Evolutionary conservation across 306 rosid species (phyloP).

Genomic region (Senna siamea): DNA sequence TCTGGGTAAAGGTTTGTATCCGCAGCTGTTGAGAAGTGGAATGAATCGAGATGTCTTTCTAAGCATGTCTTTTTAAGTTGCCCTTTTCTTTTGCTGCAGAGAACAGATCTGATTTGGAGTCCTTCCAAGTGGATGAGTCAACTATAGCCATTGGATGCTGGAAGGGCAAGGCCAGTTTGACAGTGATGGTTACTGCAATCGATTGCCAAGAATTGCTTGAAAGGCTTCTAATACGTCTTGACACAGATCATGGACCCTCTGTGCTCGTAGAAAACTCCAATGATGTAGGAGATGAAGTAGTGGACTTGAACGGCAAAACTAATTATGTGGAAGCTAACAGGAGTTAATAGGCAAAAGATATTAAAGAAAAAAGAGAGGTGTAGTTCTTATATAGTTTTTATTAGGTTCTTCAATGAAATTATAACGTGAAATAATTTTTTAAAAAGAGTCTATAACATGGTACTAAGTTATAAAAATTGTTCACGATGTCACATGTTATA

Average conservation of each 20-base stretch:
- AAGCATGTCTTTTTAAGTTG: background rate
- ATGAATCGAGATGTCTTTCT: background rate
- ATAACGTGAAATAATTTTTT: background rate
- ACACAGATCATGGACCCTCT: slow-evolving; percentile 45
- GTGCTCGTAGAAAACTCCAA: slow-evolving; percentile 38
- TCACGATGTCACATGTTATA: background rate
- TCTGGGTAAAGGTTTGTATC: slow-evolving; percentile 65
- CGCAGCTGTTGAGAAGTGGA: slow-evolving; percentile 7
- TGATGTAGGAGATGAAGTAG: slow-evolving; percentile 40
- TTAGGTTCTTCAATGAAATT: background rate
- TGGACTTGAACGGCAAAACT: slow-evolving; percentile 37
- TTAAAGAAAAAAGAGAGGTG: background rate
- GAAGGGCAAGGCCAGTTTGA: slow-evolving; percentile 85
- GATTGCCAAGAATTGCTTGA: slow-evolving; percentile 90
- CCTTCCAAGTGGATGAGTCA: slow-evolving; percentile 67
- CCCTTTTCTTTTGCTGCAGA: slow-evolving; percentile 50
- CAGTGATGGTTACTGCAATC: slow-evolving; percentile 81
- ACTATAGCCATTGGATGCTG: slow-evolving; percentile 98
- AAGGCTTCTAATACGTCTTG: slow-evolving; percentile 69
- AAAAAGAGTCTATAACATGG: background rate
- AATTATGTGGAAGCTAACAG: slow-evolving; percentile 35
- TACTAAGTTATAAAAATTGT: background rate
- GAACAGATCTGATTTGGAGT: slow-evolving; percentile 36
- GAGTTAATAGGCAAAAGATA: slow-evolving; percentile 27
- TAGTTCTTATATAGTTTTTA: background rate